A percentile compares a stretch with the other conserved stretches of the same genome.
Evolutionary conservation across 495 filamentous ascomycete species (phyloP).

Genomic region (Neurospora sp.): DNA sequence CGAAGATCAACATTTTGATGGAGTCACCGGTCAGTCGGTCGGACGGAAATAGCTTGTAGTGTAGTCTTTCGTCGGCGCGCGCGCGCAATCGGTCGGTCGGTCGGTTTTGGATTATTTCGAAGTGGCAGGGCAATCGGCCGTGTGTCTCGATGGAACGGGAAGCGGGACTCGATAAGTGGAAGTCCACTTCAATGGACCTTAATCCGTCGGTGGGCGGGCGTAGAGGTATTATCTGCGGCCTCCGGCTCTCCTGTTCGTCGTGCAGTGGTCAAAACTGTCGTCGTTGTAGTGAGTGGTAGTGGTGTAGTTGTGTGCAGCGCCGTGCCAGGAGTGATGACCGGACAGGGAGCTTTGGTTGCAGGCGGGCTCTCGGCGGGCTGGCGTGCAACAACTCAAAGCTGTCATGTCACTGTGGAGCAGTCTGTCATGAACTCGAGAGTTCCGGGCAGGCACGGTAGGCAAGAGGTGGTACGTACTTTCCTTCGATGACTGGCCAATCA

Average conservation of each 20-base stretch:
- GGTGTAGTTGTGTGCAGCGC: not conserved
- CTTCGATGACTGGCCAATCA: not conserved
- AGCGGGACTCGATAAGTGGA: not conserved
- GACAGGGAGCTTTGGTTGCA: not conserved
- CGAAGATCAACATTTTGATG: slow-evolving; percentile 56
- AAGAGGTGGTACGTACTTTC: not conserved
- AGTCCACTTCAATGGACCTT: not conserved
- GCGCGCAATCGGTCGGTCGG: not conserved
- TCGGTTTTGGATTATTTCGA: not conserved
- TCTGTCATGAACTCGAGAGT: not conserved
- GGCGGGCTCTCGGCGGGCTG: not conserved
- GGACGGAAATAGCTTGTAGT: not conserved
- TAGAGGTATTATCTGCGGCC: not conserved
- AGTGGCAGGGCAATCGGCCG: not conserved
- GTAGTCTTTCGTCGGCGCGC: not conserved
- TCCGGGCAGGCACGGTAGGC: not conserved
- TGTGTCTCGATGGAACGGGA: not conserved
- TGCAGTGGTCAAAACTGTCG: not conserved
- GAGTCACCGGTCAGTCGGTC: not conserved
- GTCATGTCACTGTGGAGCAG: not conserved
- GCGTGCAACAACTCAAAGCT: not conserved
- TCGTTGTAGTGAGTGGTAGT: not conserved
- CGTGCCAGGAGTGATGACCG: not conserved
- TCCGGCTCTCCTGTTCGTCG: not conserved
- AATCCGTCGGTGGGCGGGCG: not conserved